A percentile compares a stretch with the other conserved stretches of the same genome.
phyloP scores from a whole-genome alignment of 2,329 filamentous ascomycete species.

The Claviceps sp. region DNA sequence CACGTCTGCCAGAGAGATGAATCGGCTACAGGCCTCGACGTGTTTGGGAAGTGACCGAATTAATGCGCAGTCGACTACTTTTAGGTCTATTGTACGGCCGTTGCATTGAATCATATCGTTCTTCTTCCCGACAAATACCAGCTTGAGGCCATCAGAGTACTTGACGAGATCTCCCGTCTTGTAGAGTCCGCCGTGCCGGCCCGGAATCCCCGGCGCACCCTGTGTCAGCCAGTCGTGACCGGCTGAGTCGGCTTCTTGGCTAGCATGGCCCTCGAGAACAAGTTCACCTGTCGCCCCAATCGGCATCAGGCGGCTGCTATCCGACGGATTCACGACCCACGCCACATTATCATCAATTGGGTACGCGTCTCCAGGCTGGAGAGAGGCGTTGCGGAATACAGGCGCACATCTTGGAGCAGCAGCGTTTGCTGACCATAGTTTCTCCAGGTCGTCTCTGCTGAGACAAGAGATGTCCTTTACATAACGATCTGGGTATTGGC shows the following conservation, averaged over 20 bases:
- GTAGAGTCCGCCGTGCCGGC: slow-evolving; percentile 12
- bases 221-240: slow-evolving; percentile 13
- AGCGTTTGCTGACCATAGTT: slow-evolving; percentile 19
- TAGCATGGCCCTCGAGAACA: slow-evolving; percentile 22
- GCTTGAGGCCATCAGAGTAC: slow-evolving; percentile 11
- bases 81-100: slow-evolving; percentile 14
- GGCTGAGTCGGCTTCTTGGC: slow-evolving; percentile 4
- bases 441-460: slow-evolving; percentile 20
- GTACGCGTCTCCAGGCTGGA: slow-evolving; percentile 12
- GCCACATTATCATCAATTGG: slow-evolving; percentile 10
- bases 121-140: slow-evolving; percentile 13
- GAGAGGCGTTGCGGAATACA: slow-evolving; percentile 7
- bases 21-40: slow-evolving; percentile 7
- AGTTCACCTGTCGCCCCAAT: slow-evolving; percentile 22
- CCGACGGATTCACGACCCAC: slow-evolving; percentile 17
- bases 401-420: slow-evolving; percentile 9
- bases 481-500: slow-evolving; percentile 17
- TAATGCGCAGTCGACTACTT: slow-evolving; percentile 12
- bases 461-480: slow-evolving; percentile 23
- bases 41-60: slow-evolving; percentile 10
- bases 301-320: slow-evolving; percentile 14
- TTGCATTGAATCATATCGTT: slow-evolving; percentile 12
- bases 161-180: slow-evolving; percentile 15
- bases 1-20: slow-evolving; percentile 10
- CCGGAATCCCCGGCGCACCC: slow-evolving; percentile 7